Evolutionary conservation across 2,329 filamentous ascomycete genomes (phyloP).

Genomic region (Hymenoscyphus repandus): DNA sequence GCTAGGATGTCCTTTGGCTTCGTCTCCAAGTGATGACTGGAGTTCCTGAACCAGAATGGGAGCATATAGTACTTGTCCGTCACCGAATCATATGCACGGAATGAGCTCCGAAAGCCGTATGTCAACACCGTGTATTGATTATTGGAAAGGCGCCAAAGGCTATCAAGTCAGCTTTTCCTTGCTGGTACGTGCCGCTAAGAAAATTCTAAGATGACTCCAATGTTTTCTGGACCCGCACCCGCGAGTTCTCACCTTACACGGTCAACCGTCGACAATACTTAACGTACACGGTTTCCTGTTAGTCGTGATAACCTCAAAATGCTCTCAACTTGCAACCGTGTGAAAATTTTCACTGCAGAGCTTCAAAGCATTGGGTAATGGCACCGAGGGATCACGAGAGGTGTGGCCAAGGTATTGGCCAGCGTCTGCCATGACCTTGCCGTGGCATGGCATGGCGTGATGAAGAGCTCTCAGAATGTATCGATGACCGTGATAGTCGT

Average conservation of each 20-base stretch:
- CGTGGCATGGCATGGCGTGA: not conserved
- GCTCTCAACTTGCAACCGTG: not conserved
- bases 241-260: constrained; percentile 25
- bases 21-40: no score
- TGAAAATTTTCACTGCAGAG: constrained; percentile 2
- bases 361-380: not conserved
- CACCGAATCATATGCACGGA: not conserved
- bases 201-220: constrained; percentile 17
- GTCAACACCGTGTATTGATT: not conserved
- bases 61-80: no score
- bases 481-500: no score
- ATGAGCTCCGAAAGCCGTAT: constrained; percentile 8
- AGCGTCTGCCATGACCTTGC: not conserved
- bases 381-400: not conserved
- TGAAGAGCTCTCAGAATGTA: not conserved
- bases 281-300: constrained; percentile 13
- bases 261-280: constrained; percentile 11
- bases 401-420: not conserved
- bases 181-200: constrained; percentile 2
- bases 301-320: constrained; percentile 11
- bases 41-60: no score
- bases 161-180: constrained; percentile 5
- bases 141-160: not conserved
- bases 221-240: constrained; percentile 23
- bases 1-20: no score